A percentile compares a stretch with the other conserved stretches of the same genome.
phyloP scores from a whole-genome alignment of 2,329 filamentous ascomycete genomes.

The Zasmidium cellare region DNA sequence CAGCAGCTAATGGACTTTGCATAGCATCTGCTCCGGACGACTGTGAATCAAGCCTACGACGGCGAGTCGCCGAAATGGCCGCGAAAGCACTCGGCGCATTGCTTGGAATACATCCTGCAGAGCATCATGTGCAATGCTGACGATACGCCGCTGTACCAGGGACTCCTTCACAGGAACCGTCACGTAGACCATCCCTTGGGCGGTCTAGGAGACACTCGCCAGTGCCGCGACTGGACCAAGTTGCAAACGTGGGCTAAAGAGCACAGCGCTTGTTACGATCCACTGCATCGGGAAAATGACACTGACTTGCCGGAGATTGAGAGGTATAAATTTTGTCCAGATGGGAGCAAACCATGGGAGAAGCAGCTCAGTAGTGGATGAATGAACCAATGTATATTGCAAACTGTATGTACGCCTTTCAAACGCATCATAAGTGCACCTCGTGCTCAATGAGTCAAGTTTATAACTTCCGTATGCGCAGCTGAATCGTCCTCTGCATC shows the following conservation, averaged over 20 bases:
- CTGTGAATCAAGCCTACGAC: not conserved
- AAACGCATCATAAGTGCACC: no score
- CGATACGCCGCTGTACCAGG: not conserved
- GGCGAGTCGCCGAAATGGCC: not conserved
- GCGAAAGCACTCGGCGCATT: not conserved
- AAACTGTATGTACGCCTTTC: no score
- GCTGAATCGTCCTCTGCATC: not conserved
- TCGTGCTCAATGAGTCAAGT: no score
- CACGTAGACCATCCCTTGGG: not conserved
- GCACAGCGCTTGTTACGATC: conserved; percentile 2
- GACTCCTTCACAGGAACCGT: not conserved
- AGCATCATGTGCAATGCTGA: conserved; percentile 2
- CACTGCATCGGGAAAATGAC: not conserved
- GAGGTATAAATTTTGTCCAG: conserved; percentile 1
- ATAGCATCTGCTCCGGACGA: conserved; percentile 1
- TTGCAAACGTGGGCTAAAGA: not conserved
- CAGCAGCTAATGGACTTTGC: not conserved
- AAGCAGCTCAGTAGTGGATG: no score
- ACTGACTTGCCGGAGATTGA: not conserved
- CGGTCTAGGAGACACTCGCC: not conserved
- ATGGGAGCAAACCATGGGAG: not conserved
- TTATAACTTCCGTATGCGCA: no score
- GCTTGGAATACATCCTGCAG: not conserved
- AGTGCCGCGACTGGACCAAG: not conserved
- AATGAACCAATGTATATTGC: no score